Evolutionary conservation across 352 stramenopile genomes (phyloP).

Genomic region (Globisporangium acanthophoron): DNA sequence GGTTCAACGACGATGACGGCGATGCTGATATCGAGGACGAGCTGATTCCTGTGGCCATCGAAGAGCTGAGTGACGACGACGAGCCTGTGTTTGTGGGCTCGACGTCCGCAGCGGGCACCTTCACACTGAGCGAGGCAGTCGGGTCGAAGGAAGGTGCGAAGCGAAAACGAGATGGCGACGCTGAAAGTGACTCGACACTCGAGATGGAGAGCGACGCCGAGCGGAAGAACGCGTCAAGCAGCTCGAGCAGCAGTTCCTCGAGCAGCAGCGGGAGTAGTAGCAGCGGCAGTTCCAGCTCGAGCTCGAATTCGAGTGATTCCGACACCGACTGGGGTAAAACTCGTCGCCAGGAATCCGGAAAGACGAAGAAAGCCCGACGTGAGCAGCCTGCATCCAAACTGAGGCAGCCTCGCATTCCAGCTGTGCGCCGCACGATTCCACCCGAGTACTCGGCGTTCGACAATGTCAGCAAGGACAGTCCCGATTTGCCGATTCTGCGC

Average conservation of each 20-base stretch:
- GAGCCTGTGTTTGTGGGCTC: constrained; percentile 10
- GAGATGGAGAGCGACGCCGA: constrained; percentile 15
- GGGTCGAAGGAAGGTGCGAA: constrained; percentile 1
- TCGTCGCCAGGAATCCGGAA: background rate
- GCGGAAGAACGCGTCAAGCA: constrained; percentile 16
- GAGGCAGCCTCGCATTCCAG: constrained; percentile 7
- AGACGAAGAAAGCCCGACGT: constrained; percentile 11
- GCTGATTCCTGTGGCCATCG: constrained; percentile 8
- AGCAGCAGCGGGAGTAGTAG: constrained; percentile 19
- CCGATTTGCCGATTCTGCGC: constrained; percentile 46
- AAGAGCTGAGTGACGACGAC: constrained; percentile 9
- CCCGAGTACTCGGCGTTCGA: constrained; percentile 48
- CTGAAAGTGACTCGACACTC: constrained; percentile 25
- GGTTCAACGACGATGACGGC: constrained; percentile 11
- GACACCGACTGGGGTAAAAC: constrained; percentile 13
- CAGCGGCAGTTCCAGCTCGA: constrained; percentile 14
- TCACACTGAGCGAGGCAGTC: background rate
- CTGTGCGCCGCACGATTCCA: constrained; percentile 21
- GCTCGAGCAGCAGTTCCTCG: constrained; percentile 12
- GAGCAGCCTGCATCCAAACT: background rate
- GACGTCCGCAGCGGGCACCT: background rate
- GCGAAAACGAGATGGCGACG: constrained; percentile 9
- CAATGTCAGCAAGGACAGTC: constrained; percentile 26
- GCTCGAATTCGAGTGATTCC: constrained; percentile 13
- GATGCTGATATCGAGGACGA: constrained; percentile 5